Conservation (phyloP, 179 eudicot species). For the Spinacia oleracea region DNA sequence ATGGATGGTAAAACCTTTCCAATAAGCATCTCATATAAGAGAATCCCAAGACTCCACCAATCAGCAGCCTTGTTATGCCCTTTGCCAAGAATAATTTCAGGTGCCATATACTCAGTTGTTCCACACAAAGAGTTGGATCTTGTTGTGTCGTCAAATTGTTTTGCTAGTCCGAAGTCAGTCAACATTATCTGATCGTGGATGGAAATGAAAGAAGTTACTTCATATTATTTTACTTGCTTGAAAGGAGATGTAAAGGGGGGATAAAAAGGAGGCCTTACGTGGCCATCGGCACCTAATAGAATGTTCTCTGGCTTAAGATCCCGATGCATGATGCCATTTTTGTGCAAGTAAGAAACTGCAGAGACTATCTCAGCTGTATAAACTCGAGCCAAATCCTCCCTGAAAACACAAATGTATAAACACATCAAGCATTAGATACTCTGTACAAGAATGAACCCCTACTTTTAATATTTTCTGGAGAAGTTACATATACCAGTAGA, state of each 20-base stretch:
- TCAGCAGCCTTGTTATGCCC: constrained; percentile 79
- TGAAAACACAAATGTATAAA: constrained; percentile 19
- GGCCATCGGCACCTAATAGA: constrained; percentile 73
- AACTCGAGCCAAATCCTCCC: constrained; percentile 74
- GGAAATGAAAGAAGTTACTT: background rate
- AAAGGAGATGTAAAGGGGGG: background rate
- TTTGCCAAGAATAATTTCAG: constrained; percentile 72
- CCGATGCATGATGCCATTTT: constrained; percentile 68
- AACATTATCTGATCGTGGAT: constrained; percentile 45
- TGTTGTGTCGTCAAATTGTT: constrained; percentile 57
- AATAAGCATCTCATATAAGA: constrained; percentile 77
- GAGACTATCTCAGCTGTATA: constrained; percentile 74
- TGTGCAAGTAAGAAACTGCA: constrained; percentile 65
- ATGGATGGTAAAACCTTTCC: constrained; percentile 52
- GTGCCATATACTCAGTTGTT: constrained; percentile 77
- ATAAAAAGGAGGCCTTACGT: constrained; percentile 32
- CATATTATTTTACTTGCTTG: background rate
- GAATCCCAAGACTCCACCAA: constrained; percentile 86
- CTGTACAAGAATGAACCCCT: background rate
- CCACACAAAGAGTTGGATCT: constrained; percentile 74
- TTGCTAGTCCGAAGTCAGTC: constrained; percentile 82
- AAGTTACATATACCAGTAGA: no score
- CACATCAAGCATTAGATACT: background rate
- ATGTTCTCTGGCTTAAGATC: constrained; percentile 78
- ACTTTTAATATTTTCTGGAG: background rate